phyloP scores from a whole-genome alignment of 768 basidiomycete species.

The Boletus tomentosulus region DNA sequence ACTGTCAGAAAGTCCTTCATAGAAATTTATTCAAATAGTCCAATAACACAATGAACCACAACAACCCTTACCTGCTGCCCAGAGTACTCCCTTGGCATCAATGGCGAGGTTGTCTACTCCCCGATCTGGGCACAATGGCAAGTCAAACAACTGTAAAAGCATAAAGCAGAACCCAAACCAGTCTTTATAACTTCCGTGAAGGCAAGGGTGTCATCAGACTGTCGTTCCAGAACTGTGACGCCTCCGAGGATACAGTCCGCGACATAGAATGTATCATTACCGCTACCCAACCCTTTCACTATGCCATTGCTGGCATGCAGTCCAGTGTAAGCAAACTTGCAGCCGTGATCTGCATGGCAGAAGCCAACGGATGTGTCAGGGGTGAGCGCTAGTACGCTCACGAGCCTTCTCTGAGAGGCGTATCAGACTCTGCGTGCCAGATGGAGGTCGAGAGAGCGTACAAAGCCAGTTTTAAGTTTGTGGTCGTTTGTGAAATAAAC shows the following conservation, averaged over 20 bases:
- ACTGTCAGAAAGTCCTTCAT: slow-evolving; percentile 41
- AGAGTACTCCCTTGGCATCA: slow-evolving; percentile 56
- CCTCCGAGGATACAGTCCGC: slow-evolving; percentile 41
- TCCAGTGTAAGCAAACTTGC: slow-evolving; percentile 53
- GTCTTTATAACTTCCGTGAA: slow-evolving; percentile 48
- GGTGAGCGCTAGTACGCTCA: slow-evolving; percentile 30
- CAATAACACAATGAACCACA: neutral
- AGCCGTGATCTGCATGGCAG: slow-evolving; percentile 57
- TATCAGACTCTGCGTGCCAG: neutral
- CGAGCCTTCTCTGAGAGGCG: slow-evolving; percentile 16
- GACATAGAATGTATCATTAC: slow-evolving; percentile 64
- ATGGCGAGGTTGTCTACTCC: slow-evolving; percentile 58
- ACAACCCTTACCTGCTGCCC: slow-evolving; percentile 51
- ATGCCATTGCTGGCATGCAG: slow-evolving; percentile 62
- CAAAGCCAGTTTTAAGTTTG: slow-evolving; percentile 48
- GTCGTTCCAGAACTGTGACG: slow-evolving; percentile 52
- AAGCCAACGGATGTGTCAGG: slow-evolving; percentile 53
- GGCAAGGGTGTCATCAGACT: slow-evolving; percentile 55
- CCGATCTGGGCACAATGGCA: slow-evolving; percentile 35
- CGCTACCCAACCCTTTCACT: slow-evolving; percentile 34
- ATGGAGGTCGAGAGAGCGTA: slow-evolving; percentile 30
- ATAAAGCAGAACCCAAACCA: slow-evolving; percentile 35
- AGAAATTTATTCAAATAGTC: neutral
- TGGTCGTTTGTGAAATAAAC: slow-evolving; percentile 74
- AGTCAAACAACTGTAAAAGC: slow-evolving; percentile 2